Conservation (phyloP, 352 stramenopile species). For the Globisporangium echinulatum region DNA sequence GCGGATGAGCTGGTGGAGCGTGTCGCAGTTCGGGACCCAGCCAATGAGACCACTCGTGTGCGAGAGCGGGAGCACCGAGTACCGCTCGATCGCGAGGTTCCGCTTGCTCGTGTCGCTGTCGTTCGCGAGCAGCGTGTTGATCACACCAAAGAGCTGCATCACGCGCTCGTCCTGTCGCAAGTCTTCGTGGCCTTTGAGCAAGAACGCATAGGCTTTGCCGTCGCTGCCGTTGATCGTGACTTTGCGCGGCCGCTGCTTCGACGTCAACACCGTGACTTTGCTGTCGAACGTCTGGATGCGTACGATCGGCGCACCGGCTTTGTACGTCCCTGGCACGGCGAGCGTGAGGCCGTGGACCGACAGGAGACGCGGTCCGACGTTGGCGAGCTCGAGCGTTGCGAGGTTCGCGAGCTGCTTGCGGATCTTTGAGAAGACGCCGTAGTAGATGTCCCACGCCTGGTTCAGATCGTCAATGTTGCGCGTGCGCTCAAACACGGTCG, state of each 20-base stretch:
- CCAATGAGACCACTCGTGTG: conserved; percentile 98
- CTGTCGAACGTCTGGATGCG: conserved; percentile 92
- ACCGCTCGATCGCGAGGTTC: conserved; percentile 97
- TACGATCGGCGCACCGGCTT: conserved; percentile 77
- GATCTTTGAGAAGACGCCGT: conserved; percentile 96
- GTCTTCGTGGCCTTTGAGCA: conserved; percentile 99
- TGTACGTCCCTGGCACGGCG: conserved; percentile 93
- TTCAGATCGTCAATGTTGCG: conserved; percentile 81
- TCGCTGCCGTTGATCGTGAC: conserved; percentile 98
- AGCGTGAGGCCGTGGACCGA: conserved; percentile 93
- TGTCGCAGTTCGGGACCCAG: conserved; percentile 99
- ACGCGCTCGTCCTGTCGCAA: conserved; percentile 99
- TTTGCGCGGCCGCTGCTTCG: conserved; percentile 98
- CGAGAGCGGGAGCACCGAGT: conserved; percentile 97
- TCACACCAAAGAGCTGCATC: conserved; percentile 99
- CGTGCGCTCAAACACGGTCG: conserved; percentile 70
- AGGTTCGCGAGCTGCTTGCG: conserved; percentile 92
- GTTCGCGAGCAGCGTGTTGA: conserved; percentile 98
- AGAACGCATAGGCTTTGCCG: conserved; percentile 97
- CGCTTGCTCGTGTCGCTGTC: conserved; percentile 97
- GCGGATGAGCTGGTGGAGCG: conserved; percentile 98
- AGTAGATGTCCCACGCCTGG: conserved; percentile 98
- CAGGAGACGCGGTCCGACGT: conserved; percentile 96
- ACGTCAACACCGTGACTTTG: conserved; percentile 96
- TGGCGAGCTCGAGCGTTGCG: conserved; percentile 95